Evolutionary conservation across 1,284 basidiomycete species (phyloP).

Genomic region (Fomitiporia mediterranea): DNA sequence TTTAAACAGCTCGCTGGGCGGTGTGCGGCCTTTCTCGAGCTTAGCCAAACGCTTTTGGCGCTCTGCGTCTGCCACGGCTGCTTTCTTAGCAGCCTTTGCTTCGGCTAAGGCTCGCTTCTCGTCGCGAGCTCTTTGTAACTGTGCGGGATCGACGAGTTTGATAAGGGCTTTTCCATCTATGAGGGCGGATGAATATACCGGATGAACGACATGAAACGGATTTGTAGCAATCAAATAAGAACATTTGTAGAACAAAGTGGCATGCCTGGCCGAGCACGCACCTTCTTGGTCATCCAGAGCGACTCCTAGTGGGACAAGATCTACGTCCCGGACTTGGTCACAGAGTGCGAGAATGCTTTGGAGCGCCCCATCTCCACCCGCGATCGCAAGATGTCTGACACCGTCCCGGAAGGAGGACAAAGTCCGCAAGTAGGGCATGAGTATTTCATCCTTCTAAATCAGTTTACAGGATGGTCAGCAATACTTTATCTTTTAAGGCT

Average conservation of each 20-base stretch:
- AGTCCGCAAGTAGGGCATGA: conserved; percentile 87
- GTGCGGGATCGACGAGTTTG: conserved; percentile 84
- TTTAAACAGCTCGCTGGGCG: conserved; percentile 81
- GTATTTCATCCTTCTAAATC: conserved; percentile 69
- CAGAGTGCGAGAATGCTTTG: conserved; percentile 81
- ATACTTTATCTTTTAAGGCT: not conserved
- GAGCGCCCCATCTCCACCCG: conserved; percentile 56
- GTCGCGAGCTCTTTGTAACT: conserved; percentile 81
- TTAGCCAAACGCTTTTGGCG: conserved; percentile 76
- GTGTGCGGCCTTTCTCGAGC: conserved; percentile 78
- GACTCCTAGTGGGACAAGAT: conserved; percentile 90
- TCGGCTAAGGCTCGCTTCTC: conserved; percentile 80
- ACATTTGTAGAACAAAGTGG: conserved; percentile 12
- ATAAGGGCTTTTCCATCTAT: conserved; percentile 91
- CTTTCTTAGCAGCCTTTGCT: conserved; percentile 82
- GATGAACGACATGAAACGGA: not conserved
- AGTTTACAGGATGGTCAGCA: conserved; percentile 1
- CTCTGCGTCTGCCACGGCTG: conserved; percentile 66
- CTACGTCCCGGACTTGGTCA: conserved; percentile 87
- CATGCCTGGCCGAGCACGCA: conserved; percentile 27
- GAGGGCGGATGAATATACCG: conserved; percentile 1
- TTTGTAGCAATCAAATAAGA: conserved; percentile 15
- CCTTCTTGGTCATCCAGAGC: conserved; percentile 97
- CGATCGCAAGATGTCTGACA: conserved; percentile 80
- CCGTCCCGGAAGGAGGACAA: conserved; percentile 91